phyloP scores from a whole-genome alignment of 768 basidiomycete genomes.

The Hebeloma cylindrosporum region DNA sequence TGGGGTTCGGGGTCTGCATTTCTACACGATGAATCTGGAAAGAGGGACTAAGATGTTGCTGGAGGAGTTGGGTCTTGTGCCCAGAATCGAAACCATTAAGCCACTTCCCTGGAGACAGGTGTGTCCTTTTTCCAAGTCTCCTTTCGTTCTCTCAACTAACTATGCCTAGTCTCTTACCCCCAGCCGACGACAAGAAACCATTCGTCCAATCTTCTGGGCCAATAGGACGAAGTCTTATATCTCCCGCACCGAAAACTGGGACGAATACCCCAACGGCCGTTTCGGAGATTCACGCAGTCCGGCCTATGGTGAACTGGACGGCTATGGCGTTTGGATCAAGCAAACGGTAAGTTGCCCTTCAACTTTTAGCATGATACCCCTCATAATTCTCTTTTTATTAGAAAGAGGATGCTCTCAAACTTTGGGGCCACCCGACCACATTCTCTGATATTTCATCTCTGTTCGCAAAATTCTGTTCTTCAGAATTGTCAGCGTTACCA shows the following conservation, averaged over 20 bases:
- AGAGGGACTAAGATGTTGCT: conserved; percentile 94
- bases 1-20: conserved; percentile 88
- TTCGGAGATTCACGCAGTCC: conserved; percentile 98
- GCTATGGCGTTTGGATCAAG: conserved; percentile 92
- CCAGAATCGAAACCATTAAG: conserved; percentile 86
- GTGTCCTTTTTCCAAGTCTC: conserved; percentile 50
- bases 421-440: conserved; percentile 83
- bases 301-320: conserved; percentile 97
- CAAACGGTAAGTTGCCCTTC: conserved; percentile 57
- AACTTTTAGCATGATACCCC: conserved; percentile 9
- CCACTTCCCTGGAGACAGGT: conserved; percentile 98
- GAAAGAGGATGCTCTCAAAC: conserved; percentile 83
- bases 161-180: conserved; percentile 85
- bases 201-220: conserved; percentile 99
- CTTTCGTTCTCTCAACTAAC: conserved; percentile 28
- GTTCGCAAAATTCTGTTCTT: conserved; percentile 82
- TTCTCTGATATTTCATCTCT: conserved; percentile 66
- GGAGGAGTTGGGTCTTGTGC: conserved; percentile 87
- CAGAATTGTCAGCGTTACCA: conserved; percentile 74
- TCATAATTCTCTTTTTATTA: conserved; percentile 28
- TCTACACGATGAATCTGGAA: conserved; percentile 98
- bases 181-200: conserved; percentile 84
- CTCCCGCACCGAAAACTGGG: conserved; percentile 97
- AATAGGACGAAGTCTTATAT: conserved; percentile 95
- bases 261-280: conserved; percentile 98